A percentile compares a stretch with the other conserved stretches of the same genome.
phyloP scores from a whole-genome alignment of 305 asterid species.

The Petunia hybrid region DNA sequence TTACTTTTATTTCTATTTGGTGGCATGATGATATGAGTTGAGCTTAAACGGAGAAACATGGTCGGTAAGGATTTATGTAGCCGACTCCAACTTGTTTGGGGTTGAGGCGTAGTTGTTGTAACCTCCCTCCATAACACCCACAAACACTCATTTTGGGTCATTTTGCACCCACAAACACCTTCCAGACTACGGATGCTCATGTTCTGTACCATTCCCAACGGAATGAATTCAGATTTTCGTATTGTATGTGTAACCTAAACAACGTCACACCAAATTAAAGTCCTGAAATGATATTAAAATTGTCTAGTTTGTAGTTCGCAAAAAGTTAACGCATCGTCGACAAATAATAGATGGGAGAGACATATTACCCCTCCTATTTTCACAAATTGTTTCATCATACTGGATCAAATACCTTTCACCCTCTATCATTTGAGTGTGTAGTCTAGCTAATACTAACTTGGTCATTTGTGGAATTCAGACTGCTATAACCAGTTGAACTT shows the following conservation, averaged over 20 bases:
- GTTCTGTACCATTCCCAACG: background rate
- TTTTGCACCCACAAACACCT: background rate
- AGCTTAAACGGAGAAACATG: too few relatives aligned
- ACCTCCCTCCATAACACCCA: too few relatives aligned
- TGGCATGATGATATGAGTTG: too few relatives aligned
- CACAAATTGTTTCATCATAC: background rate
- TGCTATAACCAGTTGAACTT: too few relatives aligned
- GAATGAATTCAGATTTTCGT: background rate
- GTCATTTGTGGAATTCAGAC: too few relatives aligned
- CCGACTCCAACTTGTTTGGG: too few relatives aligned
- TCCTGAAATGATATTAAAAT: conserved; percentile 1
- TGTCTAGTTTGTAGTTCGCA: background rate
- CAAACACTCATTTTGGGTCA: background rate
- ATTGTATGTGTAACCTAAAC: background rate
- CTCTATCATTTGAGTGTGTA: too few relatives aligned
- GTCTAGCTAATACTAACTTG: too few relatives aligned
- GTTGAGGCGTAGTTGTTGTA: too few relatives aligned
- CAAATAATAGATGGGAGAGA: background rate
- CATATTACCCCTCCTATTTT: background rate
- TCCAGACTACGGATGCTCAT: background rate
- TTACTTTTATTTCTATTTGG: too few relatives aligned
- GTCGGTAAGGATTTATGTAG: too few relatives aligned
- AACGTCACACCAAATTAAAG: conserved; percentile 3
- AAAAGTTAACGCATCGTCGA: background rate
- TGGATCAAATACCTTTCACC: too few relatives aligned